Evolutionary conservation across 2,329 filamentous ascomycete species (phyloP).

Genomic region (Periconia sp.): DNA sequence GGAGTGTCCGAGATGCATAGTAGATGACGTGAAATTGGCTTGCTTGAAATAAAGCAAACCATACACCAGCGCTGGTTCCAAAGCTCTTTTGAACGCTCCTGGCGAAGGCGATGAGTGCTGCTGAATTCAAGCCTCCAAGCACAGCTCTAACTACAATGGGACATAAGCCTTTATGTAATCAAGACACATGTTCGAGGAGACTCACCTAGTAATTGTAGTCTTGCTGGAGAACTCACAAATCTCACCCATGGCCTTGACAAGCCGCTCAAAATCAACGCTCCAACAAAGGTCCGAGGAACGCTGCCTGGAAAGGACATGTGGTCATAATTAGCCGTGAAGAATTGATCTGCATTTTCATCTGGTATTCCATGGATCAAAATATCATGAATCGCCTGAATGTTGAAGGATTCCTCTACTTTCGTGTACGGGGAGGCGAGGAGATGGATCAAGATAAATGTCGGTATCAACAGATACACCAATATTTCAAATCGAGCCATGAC

Average conservation of each 20-base stretch:
- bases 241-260: constrained; percentile 70
- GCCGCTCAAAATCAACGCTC: constrained; percentile 76
- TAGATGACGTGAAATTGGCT: constrained; percentile 93
- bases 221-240: constrained; percentile 60
- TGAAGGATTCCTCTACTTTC: constrained; percentile 99
- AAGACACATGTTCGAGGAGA: too few species aligned
- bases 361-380: constrained; percentile 82
- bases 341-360: constrained; percentile 57
- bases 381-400: constrained; percentile 92
- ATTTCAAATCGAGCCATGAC: constrained; percentile 30
- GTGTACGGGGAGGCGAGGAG: constrained; percentile 82
- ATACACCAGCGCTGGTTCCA: constrained; percentile 71
- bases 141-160: constrained; percentile 69
- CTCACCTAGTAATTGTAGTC: constrained; percentile 65
- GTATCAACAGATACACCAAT: constrained; percentile 40
- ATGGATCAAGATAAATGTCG: constrained; percentile 61
- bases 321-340: constrained; percentile 74
- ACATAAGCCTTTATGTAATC: too few species aligned
- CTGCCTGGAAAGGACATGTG: constrained; percentile 90
- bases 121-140: constrained; percentile 77
- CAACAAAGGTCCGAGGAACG: constrained; percentile 89
- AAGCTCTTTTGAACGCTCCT: constrained; percentile 69
- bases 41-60: constrained; percentile 79
- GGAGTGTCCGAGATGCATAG: constrained; percentile 88
- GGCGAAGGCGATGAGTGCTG: constrained; percentile 70